Conservation (phyloP, 2,329 filamentous ascomycete species). For the Penicillium psychrosexuale region DNA sequence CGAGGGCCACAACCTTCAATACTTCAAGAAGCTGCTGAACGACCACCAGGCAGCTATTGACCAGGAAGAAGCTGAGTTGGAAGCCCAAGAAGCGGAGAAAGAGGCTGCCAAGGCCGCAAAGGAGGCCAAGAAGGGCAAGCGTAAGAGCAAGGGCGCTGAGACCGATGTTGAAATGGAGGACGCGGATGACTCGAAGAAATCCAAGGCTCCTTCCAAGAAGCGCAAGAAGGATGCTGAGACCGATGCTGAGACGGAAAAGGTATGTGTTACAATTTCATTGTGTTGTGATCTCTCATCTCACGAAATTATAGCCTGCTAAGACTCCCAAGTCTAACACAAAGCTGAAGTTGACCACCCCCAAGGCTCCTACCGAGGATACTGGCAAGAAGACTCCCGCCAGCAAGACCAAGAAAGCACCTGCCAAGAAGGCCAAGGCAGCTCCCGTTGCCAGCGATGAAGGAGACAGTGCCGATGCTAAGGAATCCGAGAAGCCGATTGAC, state of each 20-base stretch:
- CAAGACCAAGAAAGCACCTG: constrained; percentile 56
- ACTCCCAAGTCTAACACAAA: constrained; percentile 62
- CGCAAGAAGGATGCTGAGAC: constrained; percentile 69
- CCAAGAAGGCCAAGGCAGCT: constrained; percentile 47
- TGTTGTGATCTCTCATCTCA: constrained; percentile 1
- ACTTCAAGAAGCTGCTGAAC: constrained; percentile 76
- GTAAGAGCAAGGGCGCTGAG: constrained; percentile 50
- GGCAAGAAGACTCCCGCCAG: constrained; percentile 49
- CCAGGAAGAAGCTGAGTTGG: constrained; percentile 45
- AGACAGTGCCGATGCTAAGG: constrained; percentile 52
- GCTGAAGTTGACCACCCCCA: constrained; percentile 54
- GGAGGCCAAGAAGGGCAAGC: constrained; percentile 47
- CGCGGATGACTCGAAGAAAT: constrained; percentile 49
- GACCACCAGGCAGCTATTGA: constrained; percentile 56
- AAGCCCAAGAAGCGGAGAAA: constrained; percentile 61
- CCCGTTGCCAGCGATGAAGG: constrained; percentile 56
- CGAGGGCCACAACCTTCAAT: constrained; percentile 70
- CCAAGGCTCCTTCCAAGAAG: constrained; percentile 63
- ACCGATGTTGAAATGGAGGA: constrained; percentile 55
- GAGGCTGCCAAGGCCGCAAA: constrained; percentile 52
- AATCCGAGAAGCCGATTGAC: constrained; percentile 53
- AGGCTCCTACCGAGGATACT: constrained; percentile 52
- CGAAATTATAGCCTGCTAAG: constrained; percentile 52
- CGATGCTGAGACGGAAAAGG: constrained; percentile 69
- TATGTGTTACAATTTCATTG: constrained; percentile 35